These are phyloP conservation scores for Lolium rigidum DNA, from an alignment of 176 grass and related monocot genomes.

Conservation along the genomic window DNA sequence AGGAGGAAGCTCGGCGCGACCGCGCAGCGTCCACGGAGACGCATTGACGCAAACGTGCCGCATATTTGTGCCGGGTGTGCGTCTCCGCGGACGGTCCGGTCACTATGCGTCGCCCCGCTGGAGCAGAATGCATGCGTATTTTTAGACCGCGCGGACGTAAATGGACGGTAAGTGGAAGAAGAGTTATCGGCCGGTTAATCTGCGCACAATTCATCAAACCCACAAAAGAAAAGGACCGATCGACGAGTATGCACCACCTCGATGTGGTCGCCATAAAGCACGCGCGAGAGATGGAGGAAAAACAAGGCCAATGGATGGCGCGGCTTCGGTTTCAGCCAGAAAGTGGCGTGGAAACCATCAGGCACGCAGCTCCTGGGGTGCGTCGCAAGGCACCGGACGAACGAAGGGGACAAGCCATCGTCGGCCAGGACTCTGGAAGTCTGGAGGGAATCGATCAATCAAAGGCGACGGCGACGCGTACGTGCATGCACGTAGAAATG, in stretches of 20 bases:
- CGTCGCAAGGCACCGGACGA: neutral
- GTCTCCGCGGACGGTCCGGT: too few species aligned
- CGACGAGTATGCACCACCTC: neutral
- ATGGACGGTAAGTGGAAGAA: neutral
- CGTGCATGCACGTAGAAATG: neutral
- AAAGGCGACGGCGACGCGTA: neutral
- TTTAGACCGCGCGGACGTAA: too few species aligned
- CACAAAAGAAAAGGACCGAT: neutral
- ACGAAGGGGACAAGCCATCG: neutral
- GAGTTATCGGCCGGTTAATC: neutral
- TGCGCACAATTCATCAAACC: neutral
- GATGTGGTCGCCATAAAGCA: neutral
- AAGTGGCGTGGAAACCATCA: neutral
- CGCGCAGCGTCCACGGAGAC: too few species aligned
- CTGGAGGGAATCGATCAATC: neutral
- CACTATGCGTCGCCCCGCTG: too few species aligned
- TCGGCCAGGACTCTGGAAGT: neutral
- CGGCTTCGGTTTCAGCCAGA: neutral
- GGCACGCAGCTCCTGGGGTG: neutral
- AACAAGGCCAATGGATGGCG: neutral
- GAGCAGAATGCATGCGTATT: too few species aligned
- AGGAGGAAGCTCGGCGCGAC: too few species aligned
- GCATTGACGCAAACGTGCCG: too few species aligned
- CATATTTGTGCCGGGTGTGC: too few species aligned
- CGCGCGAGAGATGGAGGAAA: neutral